Evolutionary conservation across 148 eudicot genomes (phyloP), one percentile per base, ranked within the genome.

Genomic region (Rhododendron ferrugineum): DNA sequence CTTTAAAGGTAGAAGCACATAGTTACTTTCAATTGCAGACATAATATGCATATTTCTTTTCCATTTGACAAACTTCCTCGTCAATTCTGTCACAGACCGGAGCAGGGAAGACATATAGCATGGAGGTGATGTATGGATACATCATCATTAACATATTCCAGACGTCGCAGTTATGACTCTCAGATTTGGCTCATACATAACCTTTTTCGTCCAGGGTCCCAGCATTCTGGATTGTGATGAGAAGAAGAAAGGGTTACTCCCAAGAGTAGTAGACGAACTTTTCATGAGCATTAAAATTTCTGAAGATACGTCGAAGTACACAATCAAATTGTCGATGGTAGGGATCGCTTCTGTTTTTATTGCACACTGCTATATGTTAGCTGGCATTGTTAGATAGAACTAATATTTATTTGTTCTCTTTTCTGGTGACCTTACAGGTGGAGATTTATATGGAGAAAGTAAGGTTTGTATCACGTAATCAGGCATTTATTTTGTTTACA

Each of bases 361-460:
- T 74, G 66, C 44, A 40, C 78, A 56, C 15, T 44, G n/a, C 9
- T 30, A 34, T 62, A 84, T 80, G 37, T 22, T 82, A 50, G 18
- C 66, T 28, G 52, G 46, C 66, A 34, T 40, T 62, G 44, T 13
- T 78, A 82, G 34, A 22, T 23, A 79, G n/a, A 58, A 18, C 50
- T 44, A 14, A 44, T 34, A 18, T 16, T 9, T 66, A 3, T 80
- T 49, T 36, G 30, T 7, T 5, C 42, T 46, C 15, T 74, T 82
- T 74, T 26, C 26, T 46, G 79, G 28, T 74, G 37, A 40, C 15
- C 79, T 46, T 87, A 73, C 92, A 96, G 98, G 98, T 94, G 49
- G 98, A 96, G 92, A 94, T 96, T 80, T 96, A 94, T 85, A 92
- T 96, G 98, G 98, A 96, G 91, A 96, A 90, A 92, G 94, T 96